Evolutionary conservation across 345 rosid species (phyloP).

Genomic region (Trapa bicornis): DNA sequence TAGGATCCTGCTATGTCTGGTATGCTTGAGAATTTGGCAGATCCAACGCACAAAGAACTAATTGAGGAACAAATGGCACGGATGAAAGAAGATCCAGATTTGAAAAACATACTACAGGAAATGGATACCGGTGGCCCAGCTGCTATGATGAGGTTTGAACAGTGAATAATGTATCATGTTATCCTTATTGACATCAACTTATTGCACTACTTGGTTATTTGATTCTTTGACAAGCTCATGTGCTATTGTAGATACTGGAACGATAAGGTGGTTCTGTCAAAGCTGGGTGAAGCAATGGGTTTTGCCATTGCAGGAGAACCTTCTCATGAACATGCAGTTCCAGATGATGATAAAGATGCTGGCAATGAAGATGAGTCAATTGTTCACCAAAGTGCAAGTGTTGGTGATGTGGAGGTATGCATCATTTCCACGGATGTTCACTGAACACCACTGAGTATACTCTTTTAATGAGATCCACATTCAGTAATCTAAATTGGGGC

Average conservation of each 20-base stretch:
- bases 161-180: neutral
- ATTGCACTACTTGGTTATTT: neutral
- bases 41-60: slow-evolving; percentile 71
- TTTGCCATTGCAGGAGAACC: slow-evolving; percentile 59
- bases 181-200: neutral
- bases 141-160: slow-evolving; percentile 84
- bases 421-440: neutral
- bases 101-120: slow-evolving; percentile 84
- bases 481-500: neutral
- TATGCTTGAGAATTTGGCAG: slow-evolving; percentile 74
- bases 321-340: slow-evolving; percentile 41
- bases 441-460: neutral
- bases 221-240: slow-evolving; percentile 1
- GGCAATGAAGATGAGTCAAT: slow-evolving; percentile 82
- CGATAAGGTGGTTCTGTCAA: slow-evolving; percentile 75
- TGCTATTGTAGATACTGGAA: slow-evolving; percentile 68
- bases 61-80: slow-evolving; percentile 81
- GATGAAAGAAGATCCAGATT: slow-evolving; percentile 72
- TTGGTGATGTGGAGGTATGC: slow-evolving; percentile 87
- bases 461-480: neutral
- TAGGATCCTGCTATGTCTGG: slow-evolving; percentile 96
- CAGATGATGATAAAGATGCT: slow-evolving; percentile 56
- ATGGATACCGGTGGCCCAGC: slow-evolving; percentile 86
- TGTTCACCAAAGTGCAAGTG: slow-evolving; percentile 85
- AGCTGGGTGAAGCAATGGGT: slow-evolving; percentile 99